Percentiles rank a stretch among this genome's conserved stretches.
Conservation (phyloP, 2,329 filamentous ascomycete species). For the Botrytis hyacinthi region DNA sequence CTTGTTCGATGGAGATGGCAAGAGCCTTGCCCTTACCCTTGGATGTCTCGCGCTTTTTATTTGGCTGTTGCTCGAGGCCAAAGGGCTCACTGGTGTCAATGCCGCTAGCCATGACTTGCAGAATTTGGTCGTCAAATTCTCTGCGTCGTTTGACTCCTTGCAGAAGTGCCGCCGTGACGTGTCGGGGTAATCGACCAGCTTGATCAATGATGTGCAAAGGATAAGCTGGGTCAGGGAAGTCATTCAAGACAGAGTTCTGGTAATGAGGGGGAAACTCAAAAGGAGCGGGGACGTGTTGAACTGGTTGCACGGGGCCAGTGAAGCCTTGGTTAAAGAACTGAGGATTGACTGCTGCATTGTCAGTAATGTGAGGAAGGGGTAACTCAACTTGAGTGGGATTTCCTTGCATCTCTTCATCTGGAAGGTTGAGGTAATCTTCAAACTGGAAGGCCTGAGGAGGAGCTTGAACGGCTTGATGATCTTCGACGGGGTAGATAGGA, state of each 20-base stretch:
- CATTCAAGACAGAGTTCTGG: slow-evolving; percentile 28
- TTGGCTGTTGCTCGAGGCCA: neutral
- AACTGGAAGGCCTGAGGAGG: neutral
- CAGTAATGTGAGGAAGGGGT: neutral
- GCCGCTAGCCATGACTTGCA: neutral
- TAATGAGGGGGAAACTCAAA: neutral
- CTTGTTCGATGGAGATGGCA: neutral
- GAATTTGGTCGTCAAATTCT: slow-evolving; percentile 1
- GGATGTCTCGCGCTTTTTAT: neutral
- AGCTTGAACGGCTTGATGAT: neutral
- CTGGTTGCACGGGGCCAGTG: neutral
- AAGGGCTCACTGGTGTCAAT: neutral
- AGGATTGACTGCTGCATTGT: slow-evolving; percentile 8
- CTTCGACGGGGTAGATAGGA: neutral
- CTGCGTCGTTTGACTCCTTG: slow-evolving; percentile 6
- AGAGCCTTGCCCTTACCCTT: neutral
- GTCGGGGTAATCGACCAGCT: slow-evolving; percentile 7
- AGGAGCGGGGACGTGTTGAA: neutral
- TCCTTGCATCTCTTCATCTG: neutral
- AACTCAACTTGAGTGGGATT: slow-evolving; percentile 14
- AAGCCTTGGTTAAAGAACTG: neutral
- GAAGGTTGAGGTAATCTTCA: neutral
- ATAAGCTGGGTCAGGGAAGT: slow-evolving; percentile 23
- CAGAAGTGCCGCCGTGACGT: neutral
- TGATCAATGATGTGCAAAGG: slow-evolving; percentile 31